Percentiles rank a stretch among this genome's conserved stretches.
Evolutionary conservation across 345 rosid species (phyloP).

Genomic region (Angophora floribunda): DNA sequence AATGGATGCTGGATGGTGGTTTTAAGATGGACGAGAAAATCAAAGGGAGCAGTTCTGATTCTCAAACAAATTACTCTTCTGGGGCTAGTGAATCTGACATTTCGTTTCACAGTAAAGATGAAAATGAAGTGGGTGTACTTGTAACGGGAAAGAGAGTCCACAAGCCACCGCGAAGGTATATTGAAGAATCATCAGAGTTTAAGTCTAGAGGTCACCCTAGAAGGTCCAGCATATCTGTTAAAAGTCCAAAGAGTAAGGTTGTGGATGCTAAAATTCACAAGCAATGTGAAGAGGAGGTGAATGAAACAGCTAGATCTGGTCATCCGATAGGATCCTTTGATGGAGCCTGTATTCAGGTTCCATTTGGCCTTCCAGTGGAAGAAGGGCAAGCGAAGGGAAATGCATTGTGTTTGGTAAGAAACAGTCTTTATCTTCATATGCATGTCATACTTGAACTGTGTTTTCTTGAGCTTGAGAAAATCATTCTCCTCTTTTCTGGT

Average conservation of each 20-base stretch:
- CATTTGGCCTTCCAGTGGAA: conserved; percentile 12
- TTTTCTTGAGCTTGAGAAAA: background rate
- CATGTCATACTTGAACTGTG: background rate
- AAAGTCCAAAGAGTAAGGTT: background rate
- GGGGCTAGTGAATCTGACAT: background rate
- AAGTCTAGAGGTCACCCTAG: background rate
- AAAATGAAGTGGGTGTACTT: background rate
- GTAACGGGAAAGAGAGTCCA: conserved; percentile 8
- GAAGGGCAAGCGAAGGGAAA: background rate
- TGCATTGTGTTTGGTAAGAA: background rate
- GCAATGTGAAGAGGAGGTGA: background rate
- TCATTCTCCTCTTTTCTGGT: background rate
- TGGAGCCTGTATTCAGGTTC: conserved; percentile 15
- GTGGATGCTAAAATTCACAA: background rate
- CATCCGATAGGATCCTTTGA: conserved; percentile 1
- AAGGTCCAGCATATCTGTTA: background rate
- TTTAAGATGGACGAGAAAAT: background rate
- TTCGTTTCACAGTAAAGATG: conserved; percentile 1
- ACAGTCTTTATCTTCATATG: background rate
- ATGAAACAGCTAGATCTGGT: background rate
- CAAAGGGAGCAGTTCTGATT: background rate
- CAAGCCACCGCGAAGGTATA: conserved; percentile 8
- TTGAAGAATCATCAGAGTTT: conserved; percentile 5
- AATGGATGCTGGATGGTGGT: background rate
- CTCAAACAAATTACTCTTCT: background rate